A percentile compares a stretch with the other conserved stretches of the same genome.
Conservation (phyloP, 352 stramenopile species). For the Globisporangium lucens region DNA sequence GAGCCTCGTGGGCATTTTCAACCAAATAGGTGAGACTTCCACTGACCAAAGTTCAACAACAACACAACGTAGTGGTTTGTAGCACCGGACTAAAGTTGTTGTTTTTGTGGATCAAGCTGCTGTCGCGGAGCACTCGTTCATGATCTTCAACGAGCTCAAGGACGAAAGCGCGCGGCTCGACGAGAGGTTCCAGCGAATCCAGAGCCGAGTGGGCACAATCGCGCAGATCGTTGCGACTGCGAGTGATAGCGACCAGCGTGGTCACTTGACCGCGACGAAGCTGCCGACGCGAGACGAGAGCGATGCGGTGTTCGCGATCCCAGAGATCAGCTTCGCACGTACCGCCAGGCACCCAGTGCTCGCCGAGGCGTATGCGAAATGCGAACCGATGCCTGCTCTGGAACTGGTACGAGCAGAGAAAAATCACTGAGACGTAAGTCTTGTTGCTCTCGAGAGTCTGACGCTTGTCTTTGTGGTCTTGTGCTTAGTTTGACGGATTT, state of each 20-base stretch:
- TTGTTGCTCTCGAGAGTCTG: not conserved
- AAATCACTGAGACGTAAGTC: not conserved
- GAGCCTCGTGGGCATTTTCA: conserved; percentile 44
- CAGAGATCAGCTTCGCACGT: conserved; percentile 13
- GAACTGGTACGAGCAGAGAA: conserved; percentile 28
- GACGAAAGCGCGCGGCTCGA: conserved; percentile 30
- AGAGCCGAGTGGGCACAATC: conserved; percentile 29
- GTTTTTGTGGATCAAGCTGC: conserved; percentile 20
- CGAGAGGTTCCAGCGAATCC: conserved; percentile 29
- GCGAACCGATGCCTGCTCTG: conserved; percentile 37
- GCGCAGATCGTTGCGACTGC: conserved; percentile 25
- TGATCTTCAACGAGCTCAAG: conserved; percentile 50
- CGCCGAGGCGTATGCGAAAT: conserved; percentile 29
- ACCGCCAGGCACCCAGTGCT: conserved; percentile 20
- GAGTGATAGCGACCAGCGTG: not conserved
- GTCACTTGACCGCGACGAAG: conserved; percentile 16
- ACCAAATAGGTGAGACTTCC: conserved; percentile 39
- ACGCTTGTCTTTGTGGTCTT: not conserved
- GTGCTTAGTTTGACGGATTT: conserved; percentile 38
- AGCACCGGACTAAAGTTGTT: not conserved
- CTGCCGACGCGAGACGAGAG: conserved; percentile 21
- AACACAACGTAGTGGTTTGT: not conserved
- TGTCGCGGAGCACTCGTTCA: conserved; percentile 45
- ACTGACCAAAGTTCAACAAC: not conserved
- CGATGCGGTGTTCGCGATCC: conserved; percentile 24